These are phyloP conservation scores for Cardamine occulta DNA, from an alignment of 345 rosid genomes.

Conservation along the genomic window DNA sequence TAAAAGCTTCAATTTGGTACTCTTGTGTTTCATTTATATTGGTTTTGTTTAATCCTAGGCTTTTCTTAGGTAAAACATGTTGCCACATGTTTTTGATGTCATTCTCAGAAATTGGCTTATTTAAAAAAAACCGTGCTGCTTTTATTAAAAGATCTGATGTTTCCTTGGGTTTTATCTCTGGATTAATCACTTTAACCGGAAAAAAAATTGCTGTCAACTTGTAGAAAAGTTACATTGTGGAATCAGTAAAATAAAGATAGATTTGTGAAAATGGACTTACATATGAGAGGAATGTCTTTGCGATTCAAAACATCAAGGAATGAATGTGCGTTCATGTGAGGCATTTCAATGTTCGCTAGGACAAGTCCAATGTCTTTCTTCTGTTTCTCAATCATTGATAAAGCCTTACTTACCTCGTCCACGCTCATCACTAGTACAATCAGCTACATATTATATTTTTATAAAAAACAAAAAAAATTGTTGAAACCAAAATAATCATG, in stretches of 20 bases:
- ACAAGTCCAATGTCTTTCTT: conserved; percentile 47
- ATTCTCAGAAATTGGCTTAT: conserved; percentile 44
- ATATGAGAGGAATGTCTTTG: conserved; percentile 45
- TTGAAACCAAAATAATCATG: not conserved
- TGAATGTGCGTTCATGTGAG: conserved; percentile 31
- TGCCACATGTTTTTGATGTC: conserved; percentile 58
- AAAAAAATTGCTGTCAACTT: not conserved
- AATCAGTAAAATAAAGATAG: not conserved
- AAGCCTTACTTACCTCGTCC: conserved; percentile 37
- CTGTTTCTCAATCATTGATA: conserved; percentile 40
- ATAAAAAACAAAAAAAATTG: not conserved
- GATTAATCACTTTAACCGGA: conserved; percentile 48
- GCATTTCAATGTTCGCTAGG: conserved; percentile 46
- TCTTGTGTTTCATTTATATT: not conserved
- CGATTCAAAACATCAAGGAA: conserved; percentile 35
- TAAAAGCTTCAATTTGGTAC: not conserved
- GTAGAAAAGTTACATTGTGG: not conserved
- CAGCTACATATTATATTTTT: not conserved
- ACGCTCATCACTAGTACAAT: conserved; percentile 49
- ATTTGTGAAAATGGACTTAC: conserved; percentile 12
- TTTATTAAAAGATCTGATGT: conserved; percentile 33
- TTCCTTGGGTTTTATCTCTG: conserved; percentile 1
- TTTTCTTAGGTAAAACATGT: conserved; percentile 30
- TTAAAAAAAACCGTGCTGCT: conserved; percentile 43
- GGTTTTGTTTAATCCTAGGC: not conserved